These are phyloP conservation scores for Camellia granthamiana DNA, from an alignment of 148 eudicot species.

Conservation along the genomic window DNA sequence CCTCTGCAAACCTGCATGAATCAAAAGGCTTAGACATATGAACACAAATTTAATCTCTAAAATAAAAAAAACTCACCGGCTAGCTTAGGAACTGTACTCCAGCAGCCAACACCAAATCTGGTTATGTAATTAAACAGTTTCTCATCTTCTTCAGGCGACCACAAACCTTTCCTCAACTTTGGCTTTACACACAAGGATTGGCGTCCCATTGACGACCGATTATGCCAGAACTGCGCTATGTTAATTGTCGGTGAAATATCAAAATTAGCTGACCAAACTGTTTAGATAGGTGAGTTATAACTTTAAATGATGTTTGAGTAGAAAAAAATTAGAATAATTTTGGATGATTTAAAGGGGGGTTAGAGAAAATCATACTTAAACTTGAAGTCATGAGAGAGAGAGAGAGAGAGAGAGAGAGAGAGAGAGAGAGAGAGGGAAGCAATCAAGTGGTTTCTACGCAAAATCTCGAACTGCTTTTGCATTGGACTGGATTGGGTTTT, in stretches of 20 bases:
- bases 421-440: conserved; percentile 35
- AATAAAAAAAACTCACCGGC: conserved; percentile 26
- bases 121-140: conserved; percentile 45
- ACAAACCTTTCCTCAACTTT: conserved; percentile 51
- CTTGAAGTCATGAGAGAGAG: conserved; percentile 51
- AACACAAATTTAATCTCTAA: too few species aligned
- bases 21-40: too few species aligned
- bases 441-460: conserved; percentile 83
- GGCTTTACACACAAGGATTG: conserved; percentile 47
- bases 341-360: conserved; percentile 23
- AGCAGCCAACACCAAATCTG: conserved; percentile 44
- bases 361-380: conserved; percentile 60
- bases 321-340: conserved; percentile 1
- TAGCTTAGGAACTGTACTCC: conserved; percentile 50
- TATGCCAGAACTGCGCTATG: too few species aligned
- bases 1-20: conserved; percentile 64
- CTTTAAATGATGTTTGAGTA: conserved; percentile 7
- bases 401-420: conserved; percentile 17
- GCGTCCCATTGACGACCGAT: conserved; percentile 34
- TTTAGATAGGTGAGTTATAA: background rate
- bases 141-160: conserved; percentile 57
- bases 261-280: background rate
- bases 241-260: background rate
- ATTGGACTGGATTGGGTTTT: conserved; percentile 53
- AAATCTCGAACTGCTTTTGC: conserved; percentile 40